These are phyloP conservation scores for Cymbomonas tetramitiformis DNA, from an alignment of 139 green algal genomes.

Conservation along the genomic window DNA sequence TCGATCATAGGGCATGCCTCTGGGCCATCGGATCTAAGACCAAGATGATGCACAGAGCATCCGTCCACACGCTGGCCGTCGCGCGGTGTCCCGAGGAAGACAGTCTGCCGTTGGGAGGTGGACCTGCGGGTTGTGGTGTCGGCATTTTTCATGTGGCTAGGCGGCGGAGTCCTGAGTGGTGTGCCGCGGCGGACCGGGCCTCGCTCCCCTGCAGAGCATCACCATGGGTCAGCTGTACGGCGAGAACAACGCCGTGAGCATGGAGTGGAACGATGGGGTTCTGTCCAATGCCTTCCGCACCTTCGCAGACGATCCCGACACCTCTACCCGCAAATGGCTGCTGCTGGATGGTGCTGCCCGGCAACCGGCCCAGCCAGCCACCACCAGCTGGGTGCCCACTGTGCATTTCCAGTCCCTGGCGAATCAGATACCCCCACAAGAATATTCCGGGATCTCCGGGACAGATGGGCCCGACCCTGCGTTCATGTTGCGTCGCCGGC, in stretches of 20 bases:
- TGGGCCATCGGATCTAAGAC: conserved; percentile 55
- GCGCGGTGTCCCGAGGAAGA: conserved; percentile 40
- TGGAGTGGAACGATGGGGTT: conserved; percentile 32
- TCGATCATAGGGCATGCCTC: too few species aligned
- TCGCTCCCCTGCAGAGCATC: conserved; percentile 26
- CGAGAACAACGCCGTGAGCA: conserved; percentile 18
- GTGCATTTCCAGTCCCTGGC: too few species aligned
- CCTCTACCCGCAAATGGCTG: conserved; percentile 21
- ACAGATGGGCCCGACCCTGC: too few species aligned
- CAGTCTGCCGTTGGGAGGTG: conserved; percentile 21
- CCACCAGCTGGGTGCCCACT: too few species aligned
- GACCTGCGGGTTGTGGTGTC: conserved; percentile 37
- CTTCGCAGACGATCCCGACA: conserved; percentile 17
- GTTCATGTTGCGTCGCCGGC: too few species aligned
- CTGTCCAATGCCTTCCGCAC: conserved; percentile 29
- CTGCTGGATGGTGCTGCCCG: conserved; percentile 41
- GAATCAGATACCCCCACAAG: too few species aligned
- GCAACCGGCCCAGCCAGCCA: too few species aligned
- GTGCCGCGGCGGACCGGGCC: not conserved
- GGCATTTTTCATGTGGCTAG: conserved; percentile 36
- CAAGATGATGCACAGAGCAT: conserved; percentile 62
- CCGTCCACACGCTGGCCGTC: conserved; percentile 41
- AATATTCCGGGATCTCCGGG: too few species aligned
- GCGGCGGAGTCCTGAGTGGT: conserved; percentile 33
- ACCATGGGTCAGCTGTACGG: conserved; percentile 34